These are phyloP conservation scores for Plantago major DNA, from an alignment of 257 asterid species.

Conservation along the genomic window DNA sequence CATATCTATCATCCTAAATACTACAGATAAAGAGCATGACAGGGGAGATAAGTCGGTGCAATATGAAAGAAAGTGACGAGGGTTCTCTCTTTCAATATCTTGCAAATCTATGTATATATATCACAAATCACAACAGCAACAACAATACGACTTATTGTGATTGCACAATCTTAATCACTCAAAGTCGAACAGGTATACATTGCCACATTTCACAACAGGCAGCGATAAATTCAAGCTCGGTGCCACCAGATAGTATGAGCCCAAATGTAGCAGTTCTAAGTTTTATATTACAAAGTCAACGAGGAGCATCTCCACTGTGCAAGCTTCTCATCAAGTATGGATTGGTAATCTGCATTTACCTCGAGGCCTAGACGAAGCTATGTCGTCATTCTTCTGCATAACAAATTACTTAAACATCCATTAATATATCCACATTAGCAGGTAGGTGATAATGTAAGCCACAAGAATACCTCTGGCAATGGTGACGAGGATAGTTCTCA, in stretches of 20 bases:
- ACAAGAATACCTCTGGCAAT: slow-evolving; percentile 16
- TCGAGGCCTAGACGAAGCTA: slow-evolving; percentile 6
- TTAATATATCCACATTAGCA: background rate
- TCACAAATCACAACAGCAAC: slow-evolving; percentile 21
- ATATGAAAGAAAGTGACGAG: background rate
- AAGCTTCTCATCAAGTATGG: slow-evolving; percentile 19
- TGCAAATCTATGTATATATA: background rate
- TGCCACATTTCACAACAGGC: slow-evolving; percentile 25
- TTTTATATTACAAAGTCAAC: slow-evolving; percentile 20
- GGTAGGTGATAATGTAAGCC: background rate
- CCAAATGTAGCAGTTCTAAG: slow-evolving; percentile 8
- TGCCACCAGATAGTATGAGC: slow-evolving; percentile 13
- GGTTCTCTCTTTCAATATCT: slow-evolving; percentile 16
- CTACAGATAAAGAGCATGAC: too few relatives aligned
- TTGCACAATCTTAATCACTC: slow-evolving; percentile 14
- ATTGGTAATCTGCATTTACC: slow-evolving; percentile 19
- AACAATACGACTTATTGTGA: slow-evolving; percentile 14
- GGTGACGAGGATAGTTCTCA: slow-evolving; percentile 34
- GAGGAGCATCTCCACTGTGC: slow-evolving; percentile 6
- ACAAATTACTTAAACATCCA: slow-evolving; percentile 5
- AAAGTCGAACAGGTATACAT: slow-evolving; percentile 24
- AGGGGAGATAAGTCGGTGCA: background rate
- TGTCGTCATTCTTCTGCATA: slow-evolving; percentile 19
- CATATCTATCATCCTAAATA: too few relatives aligned
- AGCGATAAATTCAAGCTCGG: slow-evolving; percentile 4